Evolutionary conservation across 73 alveolate species (phyloP).

Genomic region (Tetrahymena malaccensis): DNA sequence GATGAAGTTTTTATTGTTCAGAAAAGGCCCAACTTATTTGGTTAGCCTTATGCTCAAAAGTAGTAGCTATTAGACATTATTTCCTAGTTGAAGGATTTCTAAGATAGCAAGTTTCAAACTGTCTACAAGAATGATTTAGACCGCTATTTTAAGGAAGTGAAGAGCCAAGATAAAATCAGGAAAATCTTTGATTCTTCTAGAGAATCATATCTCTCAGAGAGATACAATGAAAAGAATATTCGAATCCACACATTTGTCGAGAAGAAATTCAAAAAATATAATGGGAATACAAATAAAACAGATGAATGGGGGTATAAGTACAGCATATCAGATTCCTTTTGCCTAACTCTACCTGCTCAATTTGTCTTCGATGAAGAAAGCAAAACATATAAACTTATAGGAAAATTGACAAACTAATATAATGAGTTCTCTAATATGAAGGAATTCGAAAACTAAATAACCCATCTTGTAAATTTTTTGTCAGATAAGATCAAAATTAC

Average conservation of each 20-base stretch:
- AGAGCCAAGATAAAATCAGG: neutral
- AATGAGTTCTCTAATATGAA: neutral
- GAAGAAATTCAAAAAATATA: neutral
- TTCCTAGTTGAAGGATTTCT: neutral
- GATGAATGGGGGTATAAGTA: neutral
- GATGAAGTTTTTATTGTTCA: neutral
- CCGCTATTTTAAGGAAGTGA: neutral
- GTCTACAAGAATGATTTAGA: neutral
- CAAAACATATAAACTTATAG: neutral
- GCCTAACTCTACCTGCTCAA: neutral
- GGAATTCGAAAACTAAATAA: neutral
- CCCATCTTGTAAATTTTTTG: neutral
- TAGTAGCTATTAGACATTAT: neutral
- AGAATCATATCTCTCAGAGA: neutral
- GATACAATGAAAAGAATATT: neutral
- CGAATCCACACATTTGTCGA: neutral
- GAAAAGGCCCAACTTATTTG: neutral
- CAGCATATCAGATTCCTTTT: neutral
- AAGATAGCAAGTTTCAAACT: neutral
- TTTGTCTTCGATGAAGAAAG: neutral
- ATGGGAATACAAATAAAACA: neutral
- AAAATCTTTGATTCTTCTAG: neutral
- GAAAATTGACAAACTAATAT: neutral
- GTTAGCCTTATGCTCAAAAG: neutral
- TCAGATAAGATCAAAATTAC: neutral